phyloP scores from a whole-genome alignment of 163 green algal species.

The Volvox carteri region DNA sequence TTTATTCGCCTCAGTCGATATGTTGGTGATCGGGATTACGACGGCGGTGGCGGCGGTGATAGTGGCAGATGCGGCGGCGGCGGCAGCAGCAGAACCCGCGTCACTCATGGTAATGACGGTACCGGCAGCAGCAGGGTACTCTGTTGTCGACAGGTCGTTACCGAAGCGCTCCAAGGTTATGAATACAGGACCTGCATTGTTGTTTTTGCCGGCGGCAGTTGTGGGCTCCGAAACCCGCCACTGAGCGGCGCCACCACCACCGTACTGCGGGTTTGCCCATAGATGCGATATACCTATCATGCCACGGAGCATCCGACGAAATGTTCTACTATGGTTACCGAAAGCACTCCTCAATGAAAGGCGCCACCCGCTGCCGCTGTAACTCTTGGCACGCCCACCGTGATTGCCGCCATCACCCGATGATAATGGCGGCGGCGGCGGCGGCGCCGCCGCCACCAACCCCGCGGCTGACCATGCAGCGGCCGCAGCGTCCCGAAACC shows the following conservation, averaged over 20 bases:
- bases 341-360: background rate
- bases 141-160: background rate
- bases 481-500: background rate
- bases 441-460: background rate
- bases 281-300: background rate
- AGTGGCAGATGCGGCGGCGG: background rate
- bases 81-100: background rate
- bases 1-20: background rate
- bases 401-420: background rate
- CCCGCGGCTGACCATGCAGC: background rate
- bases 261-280: background rate
- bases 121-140: background rate
- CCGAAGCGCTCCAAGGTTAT: background rate
- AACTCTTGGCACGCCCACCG: background rate
- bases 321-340: background rate
- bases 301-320: background rate
- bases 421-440: background rate
- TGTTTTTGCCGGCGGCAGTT: background rate
- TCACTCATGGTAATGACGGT: background rate
- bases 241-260: background rate
- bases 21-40: background rate
- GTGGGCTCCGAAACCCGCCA: background rate
- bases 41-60: background rate
- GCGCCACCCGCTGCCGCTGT: background rate
- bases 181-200: background rate